Evolutionary conservation across 2,329 filamentous ascomycete genomes (phyloP).

Genomic region (Hypoxylon sp.): DNA sequence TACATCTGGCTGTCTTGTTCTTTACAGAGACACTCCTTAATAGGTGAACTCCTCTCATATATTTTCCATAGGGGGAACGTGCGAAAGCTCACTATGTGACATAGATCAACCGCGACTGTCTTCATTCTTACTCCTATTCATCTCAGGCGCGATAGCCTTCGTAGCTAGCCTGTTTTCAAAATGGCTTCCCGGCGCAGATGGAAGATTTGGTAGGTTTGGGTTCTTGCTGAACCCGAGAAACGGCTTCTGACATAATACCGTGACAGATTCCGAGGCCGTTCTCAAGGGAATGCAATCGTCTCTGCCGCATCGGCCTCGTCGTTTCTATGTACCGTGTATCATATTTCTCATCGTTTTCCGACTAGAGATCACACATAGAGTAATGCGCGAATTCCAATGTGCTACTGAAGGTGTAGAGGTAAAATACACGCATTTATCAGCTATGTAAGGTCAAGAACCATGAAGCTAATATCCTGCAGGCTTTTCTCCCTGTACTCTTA

Average conservation of each 20-base stretch:
- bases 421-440: conserved; percentile 10
- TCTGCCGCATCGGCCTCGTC: conserved; percentile 63
- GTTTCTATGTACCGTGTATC: conserved; percentile 62
- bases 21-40: conserved; percentile 64
- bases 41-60: conserved; percentile 56
- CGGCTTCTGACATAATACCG: conserved; percentile 18
- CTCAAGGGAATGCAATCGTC: conserved; percentile 56
- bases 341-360: conserved; percentile 63
- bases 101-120: conserved; percentile 66
- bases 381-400: conserved; percentile 66
- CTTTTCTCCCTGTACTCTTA: conserved; percentile 63
- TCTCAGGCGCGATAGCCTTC: conserved; percentile 62
- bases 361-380: conserved; percentile 63
- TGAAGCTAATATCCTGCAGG: conserved; percentile 52
- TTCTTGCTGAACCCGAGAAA: neutral
- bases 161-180: conserved; percentile 60
- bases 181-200: conserved; percentile 64
- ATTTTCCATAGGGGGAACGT: neutral
- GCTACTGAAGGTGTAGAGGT: conserved; percentile 66
- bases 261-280: conserved; percentile 52
- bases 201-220: conserved; percentile 59
- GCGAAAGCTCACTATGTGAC: conserved; percentile 33
- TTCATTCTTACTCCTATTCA: conserved; percentile 62
- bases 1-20: conserved; percentile 65
- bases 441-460: neutral